phyloP scores from a whole-genome alignment of 805 yeast genomes.

The Kazachstania psychrophila region DNA sequence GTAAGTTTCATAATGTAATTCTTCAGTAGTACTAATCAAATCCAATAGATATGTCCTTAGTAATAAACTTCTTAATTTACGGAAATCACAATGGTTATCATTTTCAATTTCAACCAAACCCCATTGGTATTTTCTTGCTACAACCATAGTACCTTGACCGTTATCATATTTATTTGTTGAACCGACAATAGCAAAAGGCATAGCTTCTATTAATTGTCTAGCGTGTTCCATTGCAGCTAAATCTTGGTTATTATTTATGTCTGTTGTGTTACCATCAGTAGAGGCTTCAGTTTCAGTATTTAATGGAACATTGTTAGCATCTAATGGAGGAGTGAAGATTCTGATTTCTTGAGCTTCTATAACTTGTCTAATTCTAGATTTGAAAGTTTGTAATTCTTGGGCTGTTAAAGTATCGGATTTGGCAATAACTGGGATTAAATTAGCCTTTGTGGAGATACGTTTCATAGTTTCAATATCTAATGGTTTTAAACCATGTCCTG shows the following conservation, averaged over 20 bases:
- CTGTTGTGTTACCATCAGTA: not conserved
- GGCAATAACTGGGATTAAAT: constrained; percentile 82
- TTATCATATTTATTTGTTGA: constrained; percentile 62
- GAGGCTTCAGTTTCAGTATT: constrained; percentile 8
- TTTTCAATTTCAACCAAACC: constrained; percentile 83
- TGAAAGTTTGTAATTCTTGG: constrained; percentile 57
- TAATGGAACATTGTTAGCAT: constrained; percentile 18
- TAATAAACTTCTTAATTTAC: constrained; percentile 66
- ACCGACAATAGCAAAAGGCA: constrained; percentile 84
- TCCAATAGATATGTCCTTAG: constrained; percentile 80
- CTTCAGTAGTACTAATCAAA: constrained; percentile 69
- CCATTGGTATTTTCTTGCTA: constrained; percentile 87
- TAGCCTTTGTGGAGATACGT: constrained; percentile 67
- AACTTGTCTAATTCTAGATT: constrained; percentile 67
- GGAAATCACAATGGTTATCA: constrained; percentile 77
- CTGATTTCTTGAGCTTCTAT: constrained; percentile 78
- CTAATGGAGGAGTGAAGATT: constrained; percentile 78
- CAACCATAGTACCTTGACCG: constrained; percentile 52
- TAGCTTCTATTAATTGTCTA: constrained; percentile 65
- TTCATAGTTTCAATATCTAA: constrained; percentile 85
- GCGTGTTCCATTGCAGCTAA: constrained; percentile 72
- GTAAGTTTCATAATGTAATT: constrained; percentile 69
- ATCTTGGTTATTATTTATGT: constrained; percentile 30
- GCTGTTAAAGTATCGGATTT: constrained; percentile 80
- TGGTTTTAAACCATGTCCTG: constrained; percentile 81